These are phyloP conservation scores for Wickerhamiella australiensis DNA, from an alignment of 805 yeast species.

Conservation along the genomic window DNA sequence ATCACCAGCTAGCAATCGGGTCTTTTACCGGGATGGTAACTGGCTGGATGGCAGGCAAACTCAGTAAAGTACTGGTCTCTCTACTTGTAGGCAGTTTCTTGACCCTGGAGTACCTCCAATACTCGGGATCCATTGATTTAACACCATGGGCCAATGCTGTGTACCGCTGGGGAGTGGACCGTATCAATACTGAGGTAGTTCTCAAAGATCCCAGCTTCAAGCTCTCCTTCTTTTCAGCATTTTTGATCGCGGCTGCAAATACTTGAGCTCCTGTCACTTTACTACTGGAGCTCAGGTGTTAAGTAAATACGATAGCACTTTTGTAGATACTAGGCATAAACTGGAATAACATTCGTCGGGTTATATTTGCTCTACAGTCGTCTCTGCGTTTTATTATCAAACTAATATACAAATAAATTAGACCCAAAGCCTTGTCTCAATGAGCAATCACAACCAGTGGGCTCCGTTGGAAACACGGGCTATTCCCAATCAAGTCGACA, in stretches of 20 bases:
- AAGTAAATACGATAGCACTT: too few species aligned
- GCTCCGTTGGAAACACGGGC: constrained; percentile 18
- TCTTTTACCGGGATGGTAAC: constrained; percentile 47
- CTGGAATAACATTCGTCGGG: too few species aligned
- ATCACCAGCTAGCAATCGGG: constrained; percentile 52
- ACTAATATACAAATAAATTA: not conserved
- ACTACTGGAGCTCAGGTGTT: too few species aligned
- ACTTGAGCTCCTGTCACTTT: too few species aligned
- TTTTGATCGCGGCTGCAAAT: constrained; percentile 27
- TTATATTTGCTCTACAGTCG: too few species aligned
- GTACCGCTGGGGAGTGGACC: constrained; percentile 24
- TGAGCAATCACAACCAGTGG: constrained; percentile 18
- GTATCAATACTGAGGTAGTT: constrained; percentile 37
- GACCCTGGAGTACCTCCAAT: constrained; percentile 42
- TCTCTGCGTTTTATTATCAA: not conserved
- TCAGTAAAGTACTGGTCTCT: constrained; percentile 42
- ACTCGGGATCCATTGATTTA: constrained; percentile 35
- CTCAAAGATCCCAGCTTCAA: constrained; percentile 52
- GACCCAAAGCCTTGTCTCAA: not conserved
- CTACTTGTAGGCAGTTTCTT: constrained; percentile 37
- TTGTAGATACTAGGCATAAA: too few species aligned
- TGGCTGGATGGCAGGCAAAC: constrained; percentile 51
- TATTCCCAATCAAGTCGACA: constrained; percentile 35
- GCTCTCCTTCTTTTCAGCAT: constrained; percentile 37
- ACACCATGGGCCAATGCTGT: constrained; percentile 17